Percentiles rank a stretch among this genome's conserved stretches.
Evolutionary conservation across 106 monocot genomes (phyloP).

Genomic region (Dendrobium nobile): DNA sequence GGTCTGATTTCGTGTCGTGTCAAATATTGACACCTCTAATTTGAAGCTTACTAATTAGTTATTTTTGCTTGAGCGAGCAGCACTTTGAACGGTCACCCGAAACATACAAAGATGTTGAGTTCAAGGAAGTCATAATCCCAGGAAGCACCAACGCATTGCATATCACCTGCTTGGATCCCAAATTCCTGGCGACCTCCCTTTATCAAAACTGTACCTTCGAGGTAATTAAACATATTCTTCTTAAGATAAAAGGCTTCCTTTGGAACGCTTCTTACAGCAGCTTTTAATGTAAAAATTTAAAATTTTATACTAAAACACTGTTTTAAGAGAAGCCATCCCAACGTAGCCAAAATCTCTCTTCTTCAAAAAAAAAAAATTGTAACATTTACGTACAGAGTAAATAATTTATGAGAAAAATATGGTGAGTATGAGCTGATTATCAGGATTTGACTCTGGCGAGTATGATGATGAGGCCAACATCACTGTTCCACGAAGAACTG

Average conservation of each 20-base stretch:
- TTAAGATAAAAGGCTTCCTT: neutral
- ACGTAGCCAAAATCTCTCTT: neutral
- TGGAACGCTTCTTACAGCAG: too few species aligned
- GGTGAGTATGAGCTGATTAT: neutral
- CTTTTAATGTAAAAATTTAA: too few species aligned
- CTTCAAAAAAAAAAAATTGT: neutral
- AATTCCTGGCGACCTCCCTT: neutral
- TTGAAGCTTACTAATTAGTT: neutral
- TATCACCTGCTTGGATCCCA: neutral
- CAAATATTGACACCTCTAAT: too few species aligned
- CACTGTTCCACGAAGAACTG: neutral
- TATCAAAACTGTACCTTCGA: constrained; percentile 12
- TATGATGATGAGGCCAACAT: constrained; percentile 3
- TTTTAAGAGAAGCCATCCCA: too few species aligned
- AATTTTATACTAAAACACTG: too few species aligned
- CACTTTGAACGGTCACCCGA: too few species aligned
- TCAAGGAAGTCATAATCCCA: neutral
- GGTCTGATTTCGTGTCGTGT: too few species aligned
- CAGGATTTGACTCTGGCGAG: constrained; percentile 10
- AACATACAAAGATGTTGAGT: neutral
- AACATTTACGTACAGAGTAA: neutral
- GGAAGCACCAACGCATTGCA: neutral
- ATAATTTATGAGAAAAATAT: neutral
- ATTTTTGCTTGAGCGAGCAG: neutral
- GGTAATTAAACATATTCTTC: neutral